Percentiles rank a stretch among this genome's conserved stretches.
These are phyloP conservation scores for Mycosphaerella arachidis DNA, from an alignment of 2,329 filamentous ascomycete species.

Conservation along the genomic window DNA sequence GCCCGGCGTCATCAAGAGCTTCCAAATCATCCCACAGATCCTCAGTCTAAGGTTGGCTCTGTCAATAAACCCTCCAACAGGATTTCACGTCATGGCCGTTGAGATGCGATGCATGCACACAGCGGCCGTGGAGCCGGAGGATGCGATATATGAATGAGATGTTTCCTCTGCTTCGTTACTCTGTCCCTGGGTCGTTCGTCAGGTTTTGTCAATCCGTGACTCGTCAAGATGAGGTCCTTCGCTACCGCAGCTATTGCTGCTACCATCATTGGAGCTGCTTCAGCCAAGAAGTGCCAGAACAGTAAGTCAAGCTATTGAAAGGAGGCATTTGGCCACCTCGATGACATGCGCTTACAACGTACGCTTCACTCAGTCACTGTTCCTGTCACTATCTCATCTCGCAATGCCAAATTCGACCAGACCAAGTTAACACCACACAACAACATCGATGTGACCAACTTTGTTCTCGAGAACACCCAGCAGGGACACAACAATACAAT, in stretches of 20 bases:
- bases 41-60: background rate
- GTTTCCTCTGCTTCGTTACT: background rate
- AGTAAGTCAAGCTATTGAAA: background rate
- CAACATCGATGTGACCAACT: slow-evolving; percentile 56
- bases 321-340: background rate
- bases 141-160: background rate
- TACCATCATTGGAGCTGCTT: slow-evolving; percentile 21
- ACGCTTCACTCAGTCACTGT: slow-evolving; percentile 49
- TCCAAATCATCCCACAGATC: background rate
- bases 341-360: background rate
- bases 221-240: slow-evolving; percentile 24
- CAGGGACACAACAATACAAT: slow-evolving; percentile 50
- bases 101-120: background rate
- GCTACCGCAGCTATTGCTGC: slow-evolving; percentile 21
- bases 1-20: background rate
- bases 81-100: background rate
- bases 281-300: slow-evolving; percentile 16
- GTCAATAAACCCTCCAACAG: background rate
- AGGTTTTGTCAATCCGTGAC: background rate
- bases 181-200: background rate
- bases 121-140: background rate
- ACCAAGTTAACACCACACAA: slow-evolving; percentile 39
- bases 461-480: slow-evolving; percentile 48
- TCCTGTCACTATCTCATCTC: slow-evolving; percentile 51
- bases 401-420: slow-evolving; percentile 52